Base-by-base conservation (phyloP, 257 asterid genomes). In the Fraxinus anomala region DNA sequence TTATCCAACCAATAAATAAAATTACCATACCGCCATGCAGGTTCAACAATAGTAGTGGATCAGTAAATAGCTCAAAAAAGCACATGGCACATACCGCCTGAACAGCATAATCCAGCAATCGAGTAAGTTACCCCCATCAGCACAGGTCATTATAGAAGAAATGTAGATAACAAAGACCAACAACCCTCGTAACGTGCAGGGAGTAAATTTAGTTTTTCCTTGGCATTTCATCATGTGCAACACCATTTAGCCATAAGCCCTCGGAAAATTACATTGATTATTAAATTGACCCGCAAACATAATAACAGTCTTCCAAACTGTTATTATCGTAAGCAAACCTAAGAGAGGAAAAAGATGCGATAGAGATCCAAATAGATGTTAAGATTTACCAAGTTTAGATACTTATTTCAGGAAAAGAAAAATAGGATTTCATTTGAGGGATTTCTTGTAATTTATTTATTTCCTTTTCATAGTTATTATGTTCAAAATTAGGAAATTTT, bases 1-100 rank as follows among this genome's bases (percentile, higher is more conserved):
- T 24, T 65, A 65, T 65, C 79, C 66, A 26, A 11, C 33, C 21
- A 76, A 65, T 11, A 39, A 71, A 75, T 65, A 40, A 39, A 47
- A 21, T 76, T 14, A 23, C 40, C 66, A 14, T 21, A 49, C 7
- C n/a, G 8, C 59, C 21, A 16, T 47, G 21, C 59, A 16, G 59
- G 59, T 47, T 16, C 59, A 47, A 16, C 56, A 14, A 16, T 16
- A 47, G 59, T 3, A 47, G n/a, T 5, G 21, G 8, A 47, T 47
- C 59, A 47, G 59, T 47, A 16, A 47, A 47, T 47, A 47, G 59
- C n/a, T 16, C 5, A 47, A 14, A 47, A 47, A 16, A 16, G n/a
- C n/a, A 47, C 1, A 14, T 16, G n/a, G 59, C 21, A 14, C 7
- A 47, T 14, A 47, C 59, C 6, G 59, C 59, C 59, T 5, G n/a